Base-by-base conservation (phyloP, 192 early-diverging fungal species). In the Podila clonocystis region DNA sequence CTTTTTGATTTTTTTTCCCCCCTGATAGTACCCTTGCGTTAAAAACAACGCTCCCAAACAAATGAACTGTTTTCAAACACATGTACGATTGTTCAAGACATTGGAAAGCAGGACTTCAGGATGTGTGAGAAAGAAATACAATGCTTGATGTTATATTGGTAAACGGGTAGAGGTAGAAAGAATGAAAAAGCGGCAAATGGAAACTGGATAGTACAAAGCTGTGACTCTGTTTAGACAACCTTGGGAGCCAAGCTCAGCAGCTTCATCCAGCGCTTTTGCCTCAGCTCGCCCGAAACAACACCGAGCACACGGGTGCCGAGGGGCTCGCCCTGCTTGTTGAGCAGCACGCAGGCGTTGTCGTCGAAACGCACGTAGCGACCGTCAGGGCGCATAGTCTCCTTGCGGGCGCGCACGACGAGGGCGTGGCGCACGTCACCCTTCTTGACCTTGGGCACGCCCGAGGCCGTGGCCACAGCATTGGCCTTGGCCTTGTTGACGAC, bases 251-350 rank as follows among this genome's bases (percentile, higher is more conserved):
- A 89, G 58, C 95, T 93, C 59, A 94, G 90, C 36, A 98, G 89
- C 89, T 99, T 99, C 82, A 95, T 91, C 96, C 96, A 97, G 74
- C 94, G 91, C 90, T 97, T 98, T 86, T 93, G 92, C 72, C 96
- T 88, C 58, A 95, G 86, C 85, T 99, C 97, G 20, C 88, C 90
- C 20, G 95, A 92, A 29, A 99, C 93, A 19, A 94, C 91, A 34
- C 97, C 97, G 48, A 98, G 80, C 29, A 99, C 92, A 74, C 97
- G 89, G 71, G 94, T 98, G 36, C 97, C 97, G 41, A 99, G 85
- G 55, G 97, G 97, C 79, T 97, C 96, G 50, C 92, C 92, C 84
- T 94, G 91, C 82, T 97, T 94, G 84, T 96, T 97, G 67, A 99
- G 88, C 73, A 99, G 89, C 68, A 99, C 93, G 68, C 93, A 94